Evolutionary conservation across 192 early-diverging fungal species (phyloP), one percentile per base, ranked within the genome.

Genomic region (Backusella parvicylindrica): DNA sequence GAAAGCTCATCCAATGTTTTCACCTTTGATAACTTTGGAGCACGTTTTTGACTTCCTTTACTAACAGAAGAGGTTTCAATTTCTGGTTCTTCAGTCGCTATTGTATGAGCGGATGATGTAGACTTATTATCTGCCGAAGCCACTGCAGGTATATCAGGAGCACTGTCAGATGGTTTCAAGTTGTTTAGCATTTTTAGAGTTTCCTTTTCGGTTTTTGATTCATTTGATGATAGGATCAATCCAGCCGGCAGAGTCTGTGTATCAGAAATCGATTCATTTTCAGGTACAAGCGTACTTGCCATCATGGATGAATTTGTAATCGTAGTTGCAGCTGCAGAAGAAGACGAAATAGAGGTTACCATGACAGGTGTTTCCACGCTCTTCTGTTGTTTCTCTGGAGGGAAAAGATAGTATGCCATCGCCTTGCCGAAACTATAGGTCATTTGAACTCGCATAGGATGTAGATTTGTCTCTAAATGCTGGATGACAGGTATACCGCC

Each of bases 401-500:
- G 94, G 70, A 96, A 98, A 4, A 97, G 77, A 74, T 96, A 97
- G 56, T 86, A 86, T n/a, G 91, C 84, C 28, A 96, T 78, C 65
- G 91, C 86, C 64, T 92, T 93, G 0, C 90, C 96, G 80, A 96
- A 88, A 63, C 96, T 95, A 72, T 95, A 91, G 1, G 93, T 96
- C 53, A 95, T 84, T 82, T 95, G 93, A 30, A 97, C 79, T 3
- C 92, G 85, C 15, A 96, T 76, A 1, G 96, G 96, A 67, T 86
- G 90, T 67, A 98, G 81, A 69, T 95, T 91, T 43, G 97, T 86
- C 79, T 97, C 96, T 75, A 98, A 91, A 41, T 95, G 93, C 72
- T 96, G 93, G 49, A 98, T 90, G 16, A 98, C 93, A 31, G 88
- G 86, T 70, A 98, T 98, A 21, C 96, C 96, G 32, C 92, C 96